These are phyloP conservation scores for Triticum urartu DNA, from an alignment of 176 grass and related monocot genomes.

Conservation along the genomic window DNA sequence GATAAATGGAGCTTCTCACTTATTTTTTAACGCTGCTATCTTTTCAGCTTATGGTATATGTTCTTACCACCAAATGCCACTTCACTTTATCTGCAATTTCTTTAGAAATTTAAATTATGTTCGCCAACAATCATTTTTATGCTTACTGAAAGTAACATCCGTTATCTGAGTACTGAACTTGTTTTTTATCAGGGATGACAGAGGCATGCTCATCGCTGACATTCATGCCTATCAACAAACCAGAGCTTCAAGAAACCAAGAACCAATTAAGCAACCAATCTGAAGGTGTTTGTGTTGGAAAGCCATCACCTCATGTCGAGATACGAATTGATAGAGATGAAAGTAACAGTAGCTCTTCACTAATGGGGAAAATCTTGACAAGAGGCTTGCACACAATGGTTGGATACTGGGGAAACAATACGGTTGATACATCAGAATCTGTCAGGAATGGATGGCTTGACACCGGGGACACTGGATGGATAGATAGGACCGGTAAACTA, in stretches of 20 bases:
- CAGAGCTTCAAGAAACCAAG: conserved; percentile 26
- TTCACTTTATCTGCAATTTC: not conserved
- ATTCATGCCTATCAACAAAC: conserved; percentile 57
- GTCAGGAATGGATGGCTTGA: conserved; percentile 68
- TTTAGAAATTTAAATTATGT: not conserved
- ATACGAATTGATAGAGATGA: conserved; percentile 37
- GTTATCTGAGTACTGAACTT: not conserved
- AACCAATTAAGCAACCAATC: not conserved
- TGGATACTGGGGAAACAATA: conserved; percentile 60
- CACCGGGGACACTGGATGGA: conserved; percentile 82
- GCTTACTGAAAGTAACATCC: not conserved
- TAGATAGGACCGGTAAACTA: conserved; percentile 51
- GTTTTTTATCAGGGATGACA: conserved; percentile 71
- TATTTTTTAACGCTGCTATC: conserved; percentile 67
- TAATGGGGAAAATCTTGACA: conserved; percentile 61
- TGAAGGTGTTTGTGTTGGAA: conserved; percentile 60
- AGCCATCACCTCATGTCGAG: conserved; percentile 73
- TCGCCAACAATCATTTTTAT: not conserved
- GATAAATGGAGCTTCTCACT: conserved; percentile 34
- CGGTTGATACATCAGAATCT: conserved; percentile 12
- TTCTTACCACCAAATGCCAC: not conserved
- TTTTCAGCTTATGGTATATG: conserved; percentile 81
- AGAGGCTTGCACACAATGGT: conserved; percentile 91
- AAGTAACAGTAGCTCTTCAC: not conserved
- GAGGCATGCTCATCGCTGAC: conserved; percentile 89